A percentile compares a stretch with the other conserved stretches of the same genome.
Conservation (phyloP, 305 asterid genomes). For the Solanum hybrid region DNA sequence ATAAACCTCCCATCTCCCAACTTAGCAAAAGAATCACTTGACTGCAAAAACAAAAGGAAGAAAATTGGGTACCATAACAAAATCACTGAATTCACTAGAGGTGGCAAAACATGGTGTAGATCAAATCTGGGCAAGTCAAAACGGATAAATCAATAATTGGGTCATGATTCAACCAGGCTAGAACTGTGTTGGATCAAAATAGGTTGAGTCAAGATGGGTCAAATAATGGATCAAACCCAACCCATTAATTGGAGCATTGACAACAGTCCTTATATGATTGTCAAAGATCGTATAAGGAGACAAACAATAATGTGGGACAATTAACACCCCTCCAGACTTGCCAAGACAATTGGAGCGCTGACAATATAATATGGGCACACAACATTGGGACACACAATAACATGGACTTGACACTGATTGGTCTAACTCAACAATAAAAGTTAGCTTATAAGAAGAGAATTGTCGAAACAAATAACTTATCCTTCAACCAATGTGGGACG, state of each 20-base stretch:
- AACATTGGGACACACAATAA: background rate
- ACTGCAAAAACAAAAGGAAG: conserved; percentile 32
- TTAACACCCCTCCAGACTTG: background rate
- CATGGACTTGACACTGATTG: background rate
- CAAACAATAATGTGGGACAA: background rate
- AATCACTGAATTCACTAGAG: background rate
- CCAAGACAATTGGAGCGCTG: background rate
- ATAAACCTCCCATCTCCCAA: conserved; percentile 62
- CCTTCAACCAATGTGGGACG: background rate
- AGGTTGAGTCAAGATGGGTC: background rate
- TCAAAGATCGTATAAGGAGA: background rate
- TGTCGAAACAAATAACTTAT: background rate
- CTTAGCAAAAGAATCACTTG: conserved; percentile 39
- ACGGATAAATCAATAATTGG: background rate
- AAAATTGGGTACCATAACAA: background rate
- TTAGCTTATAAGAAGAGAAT: background rate
- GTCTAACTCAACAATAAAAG: background rate
- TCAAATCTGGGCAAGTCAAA: background rate
- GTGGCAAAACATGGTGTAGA: background rate
- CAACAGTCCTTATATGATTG: background rate
- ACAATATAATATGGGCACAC: background rate
- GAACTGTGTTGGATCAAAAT: background rate
- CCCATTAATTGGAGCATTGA: background rate
- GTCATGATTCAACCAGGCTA: background rate
- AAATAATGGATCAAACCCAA: background rate